A percentile compares a stretch with the other conserved stretches of the same genome.
Conservation (phyloP, 495 filamentous ascomycete species). For the Penicillium silybi region DNA sequence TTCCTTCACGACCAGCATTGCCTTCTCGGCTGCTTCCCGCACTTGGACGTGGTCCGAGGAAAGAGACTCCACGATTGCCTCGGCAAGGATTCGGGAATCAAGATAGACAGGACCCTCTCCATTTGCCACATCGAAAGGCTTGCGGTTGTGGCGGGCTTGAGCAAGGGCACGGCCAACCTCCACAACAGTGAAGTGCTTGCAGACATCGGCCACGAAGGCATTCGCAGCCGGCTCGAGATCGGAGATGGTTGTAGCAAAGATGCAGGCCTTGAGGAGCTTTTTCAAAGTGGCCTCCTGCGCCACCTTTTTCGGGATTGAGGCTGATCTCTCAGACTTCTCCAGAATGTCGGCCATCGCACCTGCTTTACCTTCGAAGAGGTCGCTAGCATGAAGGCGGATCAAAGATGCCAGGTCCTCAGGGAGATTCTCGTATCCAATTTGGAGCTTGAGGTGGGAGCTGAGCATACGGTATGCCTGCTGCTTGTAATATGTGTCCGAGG, state of each 20-base stretch:
- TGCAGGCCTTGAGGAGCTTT: constrained; percentile 80
- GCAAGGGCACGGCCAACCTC: constrained; percentile 79
- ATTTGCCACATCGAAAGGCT: constrained; percentile 74
- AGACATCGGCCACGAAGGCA: constrained; percentile 70
- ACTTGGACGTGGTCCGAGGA: constrained; percentile 76
- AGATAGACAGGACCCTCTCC: constrained; percentile 85
- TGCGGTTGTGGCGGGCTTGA: constrained; percentile 64
- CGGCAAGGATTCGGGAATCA: constrained; percentile 79
- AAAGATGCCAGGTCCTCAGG: constrained; percentile 84
- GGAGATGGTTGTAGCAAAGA: constrained; percentile 78
- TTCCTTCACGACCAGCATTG: constrained; percentile 71
- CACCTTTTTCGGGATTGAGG: constrained; percentile 80
- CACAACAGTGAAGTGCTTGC: constrained; percentile 85
- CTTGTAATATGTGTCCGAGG: constrained; percentile 84
- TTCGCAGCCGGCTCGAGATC: constrained; percentile 72
- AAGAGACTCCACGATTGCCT: constrained; percentile 82
- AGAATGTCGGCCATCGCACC: constrained; percentile 56
- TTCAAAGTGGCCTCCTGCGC: constrained; percentile 76
- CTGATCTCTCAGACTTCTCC: constrained; percentile 68
- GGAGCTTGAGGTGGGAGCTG: constrained; percentile 79
- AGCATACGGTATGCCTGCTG: constrained; percentile 86
- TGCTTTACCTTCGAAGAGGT: constrained; percentile 67
- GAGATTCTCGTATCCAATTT: constrained; percentile 80
- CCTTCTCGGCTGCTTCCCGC: constrained; percentile 76
- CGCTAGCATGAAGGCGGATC: constrained; percentile 83